These are phyloP conservation scores for Fraxinus anomala DNA, from an alignment of 257 asterid genomes.

Conservation along the genomic window DNA sequence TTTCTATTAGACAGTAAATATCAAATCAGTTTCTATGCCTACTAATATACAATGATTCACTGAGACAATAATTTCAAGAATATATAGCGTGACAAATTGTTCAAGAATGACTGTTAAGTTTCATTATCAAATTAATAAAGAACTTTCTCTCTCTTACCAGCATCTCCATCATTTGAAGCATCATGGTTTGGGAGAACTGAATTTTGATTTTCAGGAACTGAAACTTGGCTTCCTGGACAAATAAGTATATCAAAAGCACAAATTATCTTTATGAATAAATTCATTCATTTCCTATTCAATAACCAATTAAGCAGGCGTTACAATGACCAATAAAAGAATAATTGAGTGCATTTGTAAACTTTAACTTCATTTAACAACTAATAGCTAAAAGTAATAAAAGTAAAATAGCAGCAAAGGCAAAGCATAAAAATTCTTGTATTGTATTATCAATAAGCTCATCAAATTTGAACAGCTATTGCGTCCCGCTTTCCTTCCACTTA, in stretches of 20 bases:
- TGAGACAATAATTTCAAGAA: not conserved
- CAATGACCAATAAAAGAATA: constrained; percentile 9
- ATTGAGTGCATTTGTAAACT: constrained; percentile 4
- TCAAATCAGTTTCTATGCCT: constrained; percentile 1
- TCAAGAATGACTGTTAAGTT: not conserved
- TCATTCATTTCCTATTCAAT: constrained; percentile 7
- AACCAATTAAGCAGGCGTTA: constrained; percentile 17
- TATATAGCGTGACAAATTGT: not conserved
- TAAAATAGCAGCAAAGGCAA: not conserved
- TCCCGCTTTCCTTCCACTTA: not conserved
- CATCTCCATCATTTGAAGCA: constrained; percentile 50
- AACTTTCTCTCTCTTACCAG: constrained; percentile 42
- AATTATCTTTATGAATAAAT: not conserved
- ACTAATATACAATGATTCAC: constrained; percentile 15
- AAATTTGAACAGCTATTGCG: not conserved
- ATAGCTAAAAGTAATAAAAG: not conserved
- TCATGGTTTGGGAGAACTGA: constrained; percentile 34
- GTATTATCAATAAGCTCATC: not conserved
- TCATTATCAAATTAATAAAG: constrained; percentile 13
- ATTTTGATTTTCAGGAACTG: constrained; percentile 42
- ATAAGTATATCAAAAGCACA: constrained; percentile 19
- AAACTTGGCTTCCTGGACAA: constrained; percentile 48
- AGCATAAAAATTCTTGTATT: not conserved
- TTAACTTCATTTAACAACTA: not conserved
- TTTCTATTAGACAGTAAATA: not conserved